A percentile compares a stretch with the other conserved stretches of the same genome.
These are phyloP conservation scores for Hanseniaspora taiwanica DNA, from an alignment of 805 yeast species.

Conservation along the genomic window DNA sequence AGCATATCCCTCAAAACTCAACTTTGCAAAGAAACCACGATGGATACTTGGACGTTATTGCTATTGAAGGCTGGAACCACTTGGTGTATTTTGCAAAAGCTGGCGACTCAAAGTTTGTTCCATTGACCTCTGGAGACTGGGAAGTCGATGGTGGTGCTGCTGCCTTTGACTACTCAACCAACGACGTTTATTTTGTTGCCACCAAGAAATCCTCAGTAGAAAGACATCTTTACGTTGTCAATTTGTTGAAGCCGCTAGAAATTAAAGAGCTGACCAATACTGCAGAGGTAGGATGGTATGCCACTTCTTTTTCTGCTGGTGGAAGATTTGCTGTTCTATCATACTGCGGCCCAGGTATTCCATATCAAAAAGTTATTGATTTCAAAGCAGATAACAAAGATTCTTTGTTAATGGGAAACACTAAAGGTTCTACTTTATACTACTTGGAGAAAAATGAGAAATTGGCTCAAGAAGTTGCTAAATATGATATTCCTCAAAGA, in stretches of 20 bases:
- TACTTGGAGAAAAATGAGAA: constrained; percentile 29
- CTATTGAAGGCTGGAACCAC: constrained; percentile 52
- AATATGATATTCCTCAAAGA: constrained; percentile 45
- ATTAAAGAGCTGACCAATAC: constrained; percentile 36
- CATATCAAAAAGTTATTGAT: constrained; percentile 61
- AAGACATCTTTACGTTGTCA: constrained; percentile 66
- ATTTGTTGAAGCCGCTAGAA: constrained; percentile 31
- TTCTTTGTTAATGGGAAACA: constrained; percentile 9
- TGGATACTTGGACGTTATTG: constrained; percentile 75
- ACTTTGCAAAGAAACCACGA: constrained; percentile 31
- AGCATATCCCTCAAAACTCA: constrained; percentile 39
- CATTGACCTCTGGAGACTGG: constrained; percentile 73
- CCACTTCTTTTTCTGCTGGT: constrained; percentile 69
- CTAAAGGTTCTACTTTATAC: constrained; percentile 18
- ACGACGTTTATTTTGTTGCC: constrained; percentile 47
- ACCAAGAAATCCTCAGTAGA: constrained; percentile 72
- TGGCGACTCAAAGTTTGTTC: constrained; percentile 34
- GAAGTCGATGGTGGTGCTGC: constrained; percentile 74
- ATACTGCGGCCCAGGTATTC: constrained; percentile 71
- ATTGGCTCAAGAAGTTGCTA: constrained; percentile 25
- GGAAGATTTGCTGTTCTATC: constrained; percentile 54
- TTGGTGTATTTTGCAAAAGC: constrained; percentile 77
- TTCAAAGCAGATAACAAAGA: constrained; percentile 27
- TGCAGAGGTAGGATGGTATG: constrained; percentile 47
- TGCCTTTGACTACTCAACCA: constrained; percentile 40